These are phyloP conservation scores for Quercus robur DNA, from an alignment of 306 rosid genomes.

Conservation along the genomic window DNA sequence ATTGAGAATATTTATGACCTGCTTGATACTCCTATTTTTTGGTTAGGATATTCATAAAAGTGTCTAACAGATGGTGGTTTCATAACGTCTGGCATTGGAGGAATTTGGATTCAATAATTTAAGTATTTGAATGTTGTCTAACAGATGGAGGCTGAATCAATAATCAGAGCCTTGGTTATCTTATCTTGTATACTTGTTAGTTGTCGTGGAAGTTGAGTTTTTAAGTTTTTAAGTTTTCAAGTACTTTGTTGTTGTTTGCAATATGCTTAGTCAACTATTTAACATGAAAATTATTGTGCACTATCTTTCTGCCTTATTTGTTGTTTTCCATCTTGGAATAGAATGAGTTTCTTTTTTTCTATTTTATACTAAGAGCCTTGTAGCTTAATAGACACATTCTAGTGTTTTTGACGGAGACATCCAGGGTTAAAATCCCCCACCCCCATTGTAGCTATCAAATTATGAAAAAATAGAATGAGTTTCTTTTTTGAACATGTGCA, in stretches of 20 bases:
- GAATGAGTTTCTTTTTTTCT: neutral
- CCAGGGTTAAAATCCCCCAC: no score
- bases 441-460: no score
- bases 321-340: neutral
- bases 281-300: conserved; percentile 7
- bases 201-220: conserved; percentile 7
- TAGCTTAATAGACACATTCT: no score
- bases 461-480: no score
- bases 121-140: conserved; percentile 8
- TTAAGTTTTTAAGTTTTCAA: neutral
- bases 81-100: conserved; percentile 9
- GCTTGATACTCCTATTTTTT: neutral
- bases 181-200: neutral
- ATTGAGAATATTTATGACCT: neutral
- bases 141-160: neutral
- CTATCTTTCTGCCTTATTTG: neutral
- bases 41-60: neutral
- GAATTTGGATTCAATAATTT: conserved; percentile 3
- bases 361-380: no score
- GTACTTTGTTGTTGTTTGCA: neutral
- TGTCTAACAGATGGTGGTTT: neutral
- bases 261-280: conserved; percentile 1
- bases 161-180: conserved; percentile 8
- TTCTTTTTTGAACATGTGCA: neutral
- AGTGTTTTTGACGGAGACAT: no score